Evolutionary conservation across 179 eudicot genomes (phyloP), one percentile per base, ranked within the genome.

Genomic region (Spinacia oleracea): DNA sequence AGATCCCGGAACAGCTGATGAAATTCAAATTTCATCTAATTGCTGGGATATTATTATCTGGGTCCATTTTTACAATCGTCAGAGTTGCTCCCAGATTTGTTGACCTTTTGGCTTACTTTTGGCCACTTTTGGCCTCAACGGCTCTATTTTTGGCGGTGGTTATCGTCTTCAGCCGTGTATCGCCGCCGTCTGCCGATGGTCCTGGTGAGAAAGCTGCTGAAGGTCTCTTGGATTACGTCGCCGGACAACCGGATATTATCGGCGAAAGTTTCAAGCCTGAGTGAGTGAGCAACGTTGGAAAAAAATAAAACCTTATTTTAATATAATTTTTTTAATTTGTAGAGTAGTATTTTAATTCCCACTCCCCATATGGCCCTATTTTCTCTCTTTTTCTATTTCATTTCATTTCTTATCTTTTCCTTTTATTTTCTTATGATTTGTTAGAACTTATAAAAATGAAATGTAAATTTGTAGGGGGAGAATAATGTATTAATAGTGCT

Each of bases 81-180:
- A 84, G 71, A 18, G 29, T 84, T 2, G 86, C 90, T 6, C 97
- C 97, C 5, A 81, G 85, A 3, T 78, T 90, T n/a, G 38, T 90
- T 38, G 83, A 89, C 50, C 64, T 91, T 2, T 20, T 90, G 5
- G 85, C 84, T 20, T 91, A 74, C 75, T 91, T 91, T 43, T 89
- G 91, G 90, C 97, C 97, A 3, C 86, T 91, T 0, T 78, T 91
- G 31, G 83, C 86, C 25, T 91, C 97, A 20, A 91, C 97, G 65
- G 93, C 93, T 56, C 77, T 91, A 6, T 91, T 91, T 63, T 87
- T 91, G 20, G 83, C 79, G 60, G 90, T 89, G 75, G 89, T 86
- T 51, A 74, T 90, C 34, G 83, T 91, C 20, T 84, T 91, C 72
- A 85, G 84, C 75, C 83, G 85, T 45, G 84, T 84, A 9, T 80